Evolutionary conservation across 345 rosid genomes (phyloP), one percentile per base, ranked within the genome.

Genomic region (Cardamine resedifolia): DNA sequence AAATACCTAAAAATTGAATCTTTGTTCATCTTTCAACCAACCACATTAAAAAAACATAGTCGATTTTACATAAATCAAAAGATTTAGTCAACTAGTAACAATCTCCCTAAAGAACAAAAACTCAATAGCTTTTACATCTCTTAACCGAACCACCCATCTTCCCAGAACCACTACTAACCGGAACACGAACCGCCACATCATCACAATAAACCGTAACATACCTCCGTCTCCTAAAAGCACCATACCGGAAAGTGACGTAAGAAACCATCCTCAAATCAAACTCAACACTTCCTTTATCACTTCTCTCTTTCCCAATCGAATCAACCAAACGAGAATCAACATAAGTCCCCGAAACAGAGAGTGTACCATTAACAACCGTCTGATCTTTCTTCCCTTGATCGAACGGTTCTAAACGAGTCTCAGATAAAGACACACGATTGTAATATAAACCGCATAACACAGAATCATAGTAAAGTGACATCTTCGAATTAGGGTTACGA

Each of bases 401-500:
- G 76, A 94, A 86, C 20, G 96, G 97, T 19, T 78, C 76, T 47
- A 89, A 21, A 7, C 85, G 79, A 1, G 92, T 82, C 45, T 70
- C 65, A 7, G 89, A 8, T 31, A 91, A 71, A n/a, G 50, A 4
- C 18, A 51, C 74, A 3, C 75, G 71, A 10, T 61, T 6, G 80
- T 81, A 80, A 26, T 0, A 26, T 18, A 95, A 26, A 6, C 0
- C 1, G 11, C 82, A 64, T 16, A 4, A 0, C 10, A 87, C 12
- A 14, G 50, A 41, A 31, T 73, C 64, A 79, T 88, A 91, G 24
- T 75, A 59, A 59, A 91, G 64, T 26, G 68, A 66, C 78, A 87
- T 65, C 83, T 88, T 89, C 53, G 93, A 89, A 78, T 91, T 95
- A 27, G 96, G 96, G 83, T 89, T 95, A 12, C 64, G 68, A 38